Base-by-base conservation (phyloP, 169 alveolate species). In the Plasmodium inui region DNA sequence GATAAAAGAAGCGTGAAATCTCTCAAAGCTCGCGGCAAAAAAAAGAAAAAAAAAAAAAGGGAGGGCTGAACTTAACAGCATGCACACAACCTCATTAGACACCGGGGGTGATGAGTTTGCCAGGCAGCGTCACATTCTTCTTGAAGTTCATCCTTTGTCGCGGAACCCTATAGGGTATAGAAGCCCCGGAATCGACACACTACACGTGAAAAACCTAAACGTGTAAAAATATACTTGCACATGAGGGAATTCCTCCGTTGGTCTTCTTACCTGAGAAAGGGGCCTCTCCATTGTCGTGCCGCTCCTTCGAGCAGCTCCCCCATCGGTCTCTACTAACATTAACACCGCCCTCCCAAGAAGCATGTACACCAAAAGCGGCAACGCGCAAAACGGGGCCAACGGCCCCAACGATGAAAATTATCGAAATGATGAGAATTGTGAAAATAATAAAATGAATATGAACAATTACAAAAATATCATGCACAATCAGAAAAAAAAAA, bases 401-500 rank as follows among this genome's bases (percentile, higher is more conserved):
- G 34, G 76, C 41, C 41, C 30, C 3, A 67, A 67, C 1, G 76
- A 67, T 41, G 76, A 67, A 28, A 67, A 67, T 26, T 67, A 26
- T n/a, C 37, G 37, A 67, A 67, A 67, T 67, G 76, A 85, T 12
- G 80, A 86, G n/a, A 73, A 86, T 41, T 83, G 81, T n/a, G 71
- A 86, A 55, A 86, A 86, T 53, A 86, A 86, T 37, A 86, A 46
- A 76, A 76, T 86, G 71, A 32, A 86, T 28, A 34, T 78, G 6
- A 53, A 86, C 37, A 86, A 53, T 17, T 86, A 86, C 81, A 86
- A 86, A 78, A 86, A 86, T 22, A 86, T 86, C 1, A 9, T 86
- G 53, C 86, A 86, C 46, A 86, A 86, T 76, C 78, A 73, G 67
- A 86, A 86, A 57, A 86, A 78, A 22, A 78, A 78, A 34, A 78